A percentile compares a stretch with the other conserved stretches of the same genome.
phyloP scores from a whole-genome alignment of 192 early-diverging fungal species.

The Anaeromyces robustus region DNA sequence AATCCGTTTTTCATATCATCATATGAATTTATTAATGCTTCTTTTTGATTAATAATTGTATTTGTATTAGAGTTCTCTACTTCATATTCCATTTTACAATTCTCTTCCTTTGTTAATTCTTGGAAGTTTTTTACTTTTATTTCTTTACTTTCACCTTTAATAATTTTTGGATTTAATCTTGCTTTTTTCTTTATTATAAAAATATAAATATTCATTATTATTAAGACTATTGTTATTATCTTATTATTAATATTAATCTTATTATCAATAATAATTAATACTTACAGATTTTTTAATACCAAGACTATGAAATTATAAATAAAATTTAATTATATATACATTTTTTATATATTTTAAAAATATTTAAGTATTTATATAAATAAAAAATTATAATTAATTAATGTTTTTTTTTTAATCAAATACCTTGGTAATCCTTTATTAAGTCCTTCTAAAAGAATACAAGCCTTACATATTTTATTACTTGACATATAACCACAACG shows the following conservation, averaged over 20 bases:
- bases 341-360: no score
- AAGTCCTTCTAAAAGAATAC: conserved; percentile 79
- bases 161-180: not conserved
- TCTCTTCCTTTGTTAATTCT: not conserved
- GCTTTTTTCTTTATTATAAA: not conserved
- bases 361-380: no score
- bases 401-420: no score
- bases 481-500: conserved; percentile 92
- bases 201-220: not conserved
- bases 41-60: not conserved
- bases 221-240: no score
- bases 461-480: conserved; percentile 86
- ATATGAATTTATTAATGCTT: not conserved
- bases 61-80: not conserved
- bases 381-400: no score
- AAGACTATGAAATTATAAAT: not conserved
- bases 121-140: not conserved
- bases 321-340: no score
- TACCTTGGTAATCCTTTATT: conserved; percentile 69
- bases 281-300: not conserved
- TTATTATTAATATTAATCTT: no score
- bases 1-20: not conserved
- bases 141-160: not conserved
- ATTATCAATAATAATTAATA: no score
- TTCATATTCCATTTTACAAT: not conserved